Conservation (phyloP, 192 early-diverging fungal species). For the Coemansia sp. region DNA sequence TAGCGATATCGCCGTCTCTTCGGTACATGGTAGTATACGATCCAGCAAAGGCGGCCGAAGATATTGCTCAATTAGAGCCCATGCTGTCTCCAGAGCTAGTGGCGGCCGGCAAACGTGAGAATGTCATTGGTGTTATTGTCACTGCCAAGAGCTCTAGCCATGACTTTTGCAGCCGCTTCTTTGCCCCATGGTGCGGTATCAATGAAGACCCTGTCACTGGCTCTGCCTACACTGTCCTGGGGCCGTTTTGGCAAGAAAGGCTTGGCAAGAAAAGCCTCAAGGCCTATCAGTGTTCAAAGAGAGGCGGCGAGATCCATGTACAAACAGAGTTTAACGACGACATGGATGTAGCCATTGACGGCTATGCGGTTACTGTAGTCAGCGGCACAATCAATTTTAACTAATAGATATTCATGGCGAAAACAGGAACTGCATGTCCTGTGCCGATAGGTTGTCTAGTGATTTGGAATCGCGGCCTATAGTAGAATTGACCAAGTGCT, state of each 20-base stretch:
- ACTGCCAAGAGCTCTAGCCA: background rate
- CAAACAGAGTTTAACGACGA: background rate
- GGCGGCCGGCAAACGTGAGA: slow-evolving; percentile 9
- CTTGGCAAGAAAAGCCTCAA: slow-evolving; percentile 9
- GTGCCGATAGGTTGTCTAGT: slow-evolving; percentile 65
- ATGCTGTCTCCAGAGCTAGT: slow-evolving; percentile 2
- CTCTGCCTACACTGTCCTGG: slow-evolving; percentile 36
- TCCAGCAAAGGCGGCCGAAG: background rate
- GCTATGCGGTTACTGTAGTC: slow-evolving; percentile 19
- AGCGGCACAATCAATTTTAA: slow-evolving; percentile 12
- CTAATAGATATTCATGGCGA: slow-evolving; percentile 55
- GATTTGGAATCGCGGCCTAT: slow-evolving; percentile 81
- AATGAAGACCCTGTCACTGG: slow-evolving; percentile 51
- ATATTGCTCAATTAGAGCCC: background rate
- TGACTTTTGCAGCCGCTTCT: slow-evolving; percentile 38
- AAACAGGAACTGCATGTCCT: slow-evolving; percentile 85
- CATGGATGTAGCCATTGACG: slow-evolving; percentile 10
- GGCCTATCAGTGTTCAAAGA: slow-evolving; percentile 24
- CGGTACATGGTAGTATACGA: slow-evolving; percentile 21
- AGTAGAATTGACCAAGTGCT: slow-evolving; percentile 80
- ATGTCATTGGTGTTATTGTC: slow-evolving; percentile 2
- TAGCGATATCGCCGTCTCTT: slow-evolving; percentile 20
- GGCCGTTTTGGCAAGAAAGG: slow-evolving; percentile 24
- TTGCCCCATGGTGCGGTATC: slow-evolving; percentile 40
- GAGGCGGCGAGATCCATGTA: slow-evolving; percentile 17